Base-by-base conservation (phyloP, 1,284 basidiomycete genomes). In the Pholiota adiposa region DNA sequence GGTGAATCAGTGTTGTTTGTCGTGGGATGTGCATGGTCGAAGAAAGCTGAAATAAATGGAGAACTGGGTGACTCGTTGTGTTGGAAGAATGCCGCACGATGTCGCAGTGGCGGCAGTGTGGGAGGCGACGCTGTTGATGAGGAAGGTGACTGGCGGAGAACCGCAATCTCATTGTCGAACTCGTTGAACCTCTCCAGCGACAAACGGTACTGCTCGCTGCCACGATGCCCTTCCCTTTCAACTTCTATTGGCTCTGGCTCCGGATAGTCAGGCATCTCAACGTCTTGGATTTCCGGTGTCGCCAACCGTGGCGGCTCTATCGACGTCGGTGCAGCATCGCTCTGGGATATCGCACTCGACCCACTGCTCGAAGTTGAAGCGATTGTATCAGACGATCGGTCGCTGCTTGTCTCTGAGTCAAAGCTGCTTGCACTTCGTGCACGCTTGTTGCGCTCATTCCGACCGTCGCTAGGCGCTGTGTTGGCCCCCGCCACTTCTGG, bases 181-280 rank as follows among this genome's bases (percentile, higher is more conserved):
- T 77, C 76, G 68, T 78, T 79, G 63, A 84, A 83, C 40, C 83
- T 78, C 54, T 83, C 81, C 51, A 86, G 67, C 2, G 83, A 80
- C 11, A 77, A 65, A 21, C 80, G 77, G 48, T 81, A 77, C 29
- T 72, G 67, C 16, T 83, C 79, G 51, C 77, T 67, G 12, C 31
- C 52, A 21, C 65, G 58, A 31, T 64, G 67, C 25, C 44, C 65
- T 52, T 36, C 43, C 33, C 43, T 41, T 7, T 44, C 40, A 34
- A 44, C 21, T 48, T 51, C 51, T 25, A 38, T 31, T n/a, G 36
- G 54, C 49, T 58, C 62, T 41, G 59, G 63, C 64, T 59, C 67
- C 58, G 70, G 70, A 66, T 71, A 80, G 67, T 82, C 79, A 25
- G 75, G 66, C 80, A 84, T 83, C 46, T 79, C 79, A 46, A 81